Percentiles rank a stretch among this genome's conserved stretches.
Evolutionary conservation across 139 green algal genomes (phyloP).

Genomic region (Deuterostichococcus epilithicus): DNA sequence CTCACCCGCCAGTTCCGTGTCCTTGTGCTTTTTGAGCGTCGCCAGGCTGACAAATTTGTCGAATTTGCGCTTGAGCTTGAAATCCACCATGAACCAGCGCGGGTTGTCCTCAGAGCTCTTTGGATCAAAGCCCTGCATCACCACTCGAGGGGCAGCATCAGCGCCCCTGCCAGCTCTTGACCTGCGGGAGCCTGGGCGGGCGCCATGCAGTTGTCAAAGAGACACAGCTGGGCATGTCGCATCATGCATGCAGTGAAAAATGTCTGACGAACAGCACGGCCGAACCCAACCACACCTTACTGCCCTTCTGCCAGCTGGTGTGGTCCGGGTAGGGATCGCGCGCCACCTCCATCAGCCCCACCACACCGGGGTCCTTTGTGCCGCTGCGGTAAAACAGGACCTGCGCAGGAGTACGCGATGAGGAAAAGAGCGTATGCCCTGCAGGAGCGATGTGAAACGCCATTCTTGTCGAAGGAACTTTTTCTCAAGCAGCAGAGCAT

Average conservation of each 20-base stretch:
- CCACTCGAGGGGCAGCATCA: too few relatives aligned
- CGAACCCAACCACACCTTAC: too few relatives aligned
- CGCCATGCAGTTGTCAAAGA: too few relatives aligned
- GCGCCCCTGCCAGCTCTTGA: too few relatives aligned
- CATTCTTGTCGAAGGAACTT: too few relatives aligned
- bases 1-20: not conserved
- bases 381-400: conserved; percentile 67
- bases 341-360: conserved; percentile 53
- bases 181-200: too few relatives aligned
- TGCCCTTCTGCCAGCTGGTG: conserved; percentile 46
- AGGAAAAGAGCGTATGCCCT: too few relatives aligned
- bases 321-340: conserved; percentile 63
- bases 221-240: too few relatives aligned
- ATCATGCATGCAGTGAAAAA: too few relatives aligned
- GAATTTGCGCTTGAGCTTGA: conserved; percentile 19
- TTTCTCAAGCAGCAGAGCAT: too few relatives aligned
- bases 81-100: conserved; percentile 55
- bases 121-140: conserved; percentile 56
- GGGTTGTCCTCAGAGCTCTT: conserved; percentile 33
- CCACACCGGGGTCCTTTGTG: conserved; percentile 47
- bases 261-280: too few relatives aligned
- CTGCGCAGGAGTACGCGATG: too few relatives aligned
- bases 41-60: not conserved
- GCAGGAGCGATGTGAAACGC: not conserved
- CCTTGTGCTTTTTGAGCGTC: not conserved